Evolutionary conservation across 805 yeast genomes (phyloP).

Genomic region (Starmerella geochares): DNA sequence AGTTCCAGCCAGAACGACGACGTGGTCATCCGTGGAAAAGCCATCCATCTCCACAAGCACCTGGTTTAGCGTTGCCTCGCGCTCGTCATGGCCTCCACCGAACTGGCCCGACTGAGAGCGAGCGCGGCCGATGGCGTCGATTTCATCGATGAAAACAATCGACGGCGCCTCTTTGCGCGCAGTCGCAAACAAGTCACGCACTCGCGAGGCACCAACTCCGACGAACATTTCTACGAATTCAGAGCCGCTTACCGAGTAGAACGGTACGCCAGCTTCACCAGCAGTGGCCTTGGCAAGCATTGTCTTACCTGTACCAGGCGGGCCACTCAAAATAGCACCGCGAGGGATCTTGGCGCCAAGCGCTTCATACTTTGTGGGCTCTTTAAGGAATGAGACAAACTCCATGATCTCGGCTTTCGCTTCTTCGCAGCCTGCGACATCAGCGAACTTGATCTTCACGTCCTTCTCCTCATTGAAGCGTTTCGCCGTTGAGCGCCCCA

Average conservation of each 20-base stretch:
- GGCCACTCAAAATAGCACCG: slow-evolving; percentile 95
- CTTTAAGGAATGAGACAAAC: slow-evolving; percentile 83
- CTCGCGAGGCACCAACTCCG: slow-evolving; percentile 98
- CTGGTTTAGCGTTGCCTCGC: slow-evolving; percentile 93
- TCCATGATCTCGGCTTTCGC: slow-evolving; percentile 98
- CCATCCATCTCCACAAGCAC: slow-evolving; percentile 98
- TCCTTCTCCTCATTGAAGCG: slow-evolving; percentile 85
- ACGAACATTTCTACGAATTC: slow-evolving; percentile 98
- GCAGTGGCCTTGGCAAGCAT: slow-evolving; percentile 96
- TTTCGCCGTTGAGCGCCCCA: slow-evolving; percentile 87
- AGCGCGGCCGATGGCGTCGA: slow-evolving; percentile 97
- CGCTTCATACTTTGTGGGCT: slow-evolving; percentile 80
- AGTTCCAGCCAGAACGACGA: slow-evolving; percentile 95
- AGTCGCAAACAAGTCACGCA: slow-evolving; percentile 83
- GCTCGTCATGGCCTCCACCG: slow-evolving; percentile 86
- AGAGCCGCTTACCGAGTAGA: slow-evolving; percentile 90
- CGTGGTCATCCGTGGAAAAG: slow-evolving; percentile 78
- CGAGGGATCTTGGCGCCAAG: slow-evolving; percentile 96
- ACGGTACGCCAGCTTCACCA: slow-evolving; percentile 98
- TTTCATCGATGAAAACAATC: slow-evolving; percentile 94
- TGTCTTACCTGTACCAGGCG: slow-evolving; percentile 99
- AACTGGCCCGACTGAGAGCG: slow-evolving; percentile 41
- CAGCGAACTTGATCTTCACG: slow-evolving; percentile 76
- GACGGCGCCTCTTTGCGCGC: slow-evolving; percentile 93
- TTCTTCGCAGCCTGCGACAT: slow-evolving; percentile 96